phyloP scores from a whole-genome alignment of 139 green algal species.

The Zygnema circumcarinatum region DNA sequence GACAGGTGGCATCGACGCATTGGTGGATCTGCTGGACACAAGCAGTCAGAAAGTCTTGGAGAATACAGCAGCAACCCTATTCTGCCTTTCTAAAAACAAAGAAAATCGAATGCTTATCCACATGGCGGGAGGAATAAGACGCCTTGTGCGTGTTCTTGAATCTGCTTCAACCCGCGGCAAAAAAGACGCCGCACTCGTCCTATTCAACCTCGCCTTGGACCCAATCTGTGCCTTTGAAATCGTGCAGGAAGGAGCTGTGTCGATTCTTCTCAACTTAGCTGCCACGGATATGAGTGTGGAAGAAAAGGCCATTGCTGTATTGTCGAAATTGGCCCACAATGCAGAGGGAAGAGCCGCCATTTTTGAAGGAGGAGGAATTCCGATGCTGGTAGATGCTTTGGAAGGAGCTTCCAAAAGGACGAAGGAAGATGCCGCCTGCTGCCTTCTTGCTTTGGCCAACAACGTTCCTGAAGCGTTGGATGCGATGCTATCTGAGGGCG shows the following conservation, averaged over 20 bases:
- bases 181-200: conserved; percentile 19
- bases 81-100: conserved; percentile 3
- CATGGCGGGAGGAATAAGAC: background rate
- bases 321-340: background rate
- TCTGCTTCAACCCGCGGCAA: background rate
- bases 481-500: conserved; percentile 26
- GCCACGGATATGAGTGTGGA: conserved; percentile 3
- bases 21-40: conserved; percentile 12
- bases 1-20: conserved; percentile 24
- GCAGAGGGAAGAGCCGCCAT: conserved; percentile 18
- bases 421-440: conserved; percentile 49
- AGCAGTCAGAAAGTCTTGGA: background rate
- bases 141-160: background rate
- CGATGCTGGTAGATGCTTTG: conserved; percentile 31
- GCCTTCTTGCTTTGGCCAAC: conserved; percentile 26
- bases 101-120: background rate
- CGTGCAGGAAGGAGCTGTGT: background rate
- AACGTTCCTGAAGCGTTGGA: conserved; percentile 20
- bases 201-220: conserved; percentile 21
- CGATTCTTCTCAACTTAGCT: conserved; percentile 6
- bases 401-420: conserved; percentile 28
- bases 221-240: background rate
- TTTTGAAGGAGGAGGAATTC: conserved; percentile 34
- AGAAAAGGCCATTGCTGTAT: conserved; percentile 27
- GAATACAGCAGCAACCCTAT: conserved; percentile 16